Percentiles rank a stretch among this genome's conserved stretches.
Conservation (phyloP, 2,329 filamentous ascomycete species). For the Pleomassaria siparia region DNA sequence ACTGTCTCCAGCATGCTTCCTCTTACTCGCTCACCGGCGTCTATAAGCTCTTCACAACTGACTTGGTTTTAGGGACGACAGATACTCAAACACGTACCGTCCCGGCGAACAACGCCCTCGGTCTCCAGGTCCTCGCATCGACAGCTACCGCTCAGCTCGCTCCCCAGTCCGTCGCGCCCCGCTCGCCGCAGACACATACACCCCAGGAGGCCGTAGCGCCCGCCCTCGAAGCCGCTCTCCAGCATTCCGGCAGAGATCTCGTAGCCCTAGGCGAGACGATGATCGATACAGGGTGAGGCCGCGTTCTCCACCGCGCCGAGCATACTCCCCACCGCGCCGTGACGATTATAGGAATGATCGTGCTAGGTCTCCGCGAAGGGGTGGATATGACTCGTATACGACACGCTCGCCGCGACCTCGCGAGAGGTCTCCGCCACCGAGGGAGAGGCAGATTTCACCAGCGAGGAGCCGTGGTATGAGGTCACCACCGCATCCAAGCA, state of each 20-base stretch:
- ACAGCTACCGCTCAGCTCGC: slow-evolving; percentile 40
- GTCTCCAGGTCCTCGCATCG: slow-evolving; percentile 35
- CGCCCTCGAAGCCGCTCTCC: slow-evolving; percentile 45
- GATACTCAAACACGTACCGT: slow-evolving; percentile 42
- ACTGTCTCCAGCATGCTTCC: neutral
- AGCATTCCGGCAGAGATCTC: slow-evolving; percentile 41
- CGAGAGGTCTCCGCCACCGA: slow-evolving; percentile 47
- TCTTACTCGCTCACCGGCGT: neutral
- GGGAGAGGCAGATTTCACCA: slow-evolving; percentile 51
- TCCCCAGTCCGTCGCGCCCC: slow-evolving; percentile 41
- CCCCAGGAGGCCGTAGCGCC: slow-evolving; percentile 37
- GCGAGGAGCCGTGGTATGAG: slow-evolving; percentile 48
- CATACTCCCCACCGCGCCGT: slow-evolving; percentile 43
- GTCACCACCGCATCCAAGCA: slow-evolving; percentile 43
- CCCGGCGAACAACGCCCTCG: slow-evolving; percentile 38
- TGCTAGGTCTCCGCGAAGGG: slow-evolving; percentile 44
- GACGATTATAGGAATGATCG: slow-evolving; percentile 41
- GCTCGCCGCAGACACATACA: slow-evolving; percentile 45
- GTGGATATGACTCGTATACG: slow-evolving; percentile 42
- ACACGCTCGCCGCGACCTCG: slow-evolving; percentile 45
- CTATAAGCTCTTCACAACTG: slow-evolving; percentile 13
- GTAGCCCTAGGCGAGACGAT: slow-evolving; percentile 42
- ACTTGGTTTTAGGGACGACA: slow-evolving; percentile 32
- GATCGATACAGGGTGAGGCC: slow-evolving; percentile 49
- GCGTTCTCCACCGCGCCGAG: slow-evolving; percentile 52